These are phyloP conservation scores for Penicillium angulare DNA, from an alignment of 495 filamentous ascomycete genomes.

Conservation along the genomic window DNA sequence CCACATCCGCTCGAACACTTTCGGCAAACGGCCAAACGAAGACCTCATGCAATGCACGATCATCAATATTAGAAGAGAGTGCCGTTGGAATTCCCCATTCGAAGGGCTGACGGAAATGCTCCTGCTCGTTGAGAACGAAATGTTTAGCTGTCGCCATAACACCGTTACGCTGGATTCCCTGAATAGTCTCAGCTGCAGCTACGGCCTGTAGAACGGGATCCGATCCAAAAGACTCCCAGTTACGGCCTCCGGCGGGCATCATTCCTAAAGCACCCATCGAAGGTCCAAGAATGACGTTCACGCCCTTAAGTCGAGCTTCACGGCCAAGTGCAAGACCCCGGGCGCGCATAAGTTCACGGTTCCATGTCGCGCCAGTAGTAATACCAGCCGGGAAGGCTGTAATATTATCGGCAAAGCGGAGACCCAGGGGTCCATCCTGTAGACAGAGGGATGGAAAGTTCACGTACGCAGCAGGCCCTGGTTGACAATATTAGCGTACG, in stretches of 20 bases:
- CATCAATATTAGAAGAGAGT: conserved; percentile 78
- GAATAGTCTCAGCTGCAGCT: conserved; percentile 66
- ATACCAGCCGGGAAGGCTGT: conserved; percentile 84
- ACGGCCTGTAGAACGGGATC: conserved; percentile 76
- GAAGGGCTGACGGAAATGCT: conserved; percentile 73
- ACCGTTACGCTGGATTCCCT: conserved; percentile 74
- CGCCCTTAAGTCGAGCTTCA: conserved; percentile 68
- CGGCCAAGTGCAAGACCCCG: conserved; percentile 65
- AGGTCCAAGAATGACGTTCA: conserved; percentile 75
- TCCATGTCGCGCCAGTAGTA: conserved; percentile 87
- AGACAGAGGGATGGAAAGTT: conserved; percentile 84
- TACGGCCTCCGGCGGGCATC: conserved; percentile 82
- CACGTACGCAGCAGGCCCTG: conserved; percentile 62
- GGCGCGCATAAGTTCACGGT: conserved; percentile 71
- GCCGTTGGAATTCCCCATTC: conserved; percentile 77
- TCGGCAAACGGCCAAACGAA: conserved; percentile 93
- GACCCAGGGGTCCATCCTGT: conserved; percentile 85
- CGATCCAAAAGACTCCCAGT: conserved; percentile 84
- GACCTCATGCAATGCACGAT: conserved; percentile 77
- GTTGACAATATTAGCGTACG: not conserved
- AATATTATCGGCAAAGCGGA: conserved; percentile 72
- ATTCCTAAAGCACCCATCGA: conserved; percentile 76
- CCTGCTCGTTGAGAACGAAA: conserved; percentile 81
- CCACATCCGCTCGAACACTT: conserved; percentile 81
- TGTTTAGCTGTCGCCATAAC: conserved; percentile 88